These are phyloP conservation scores for Moesziomyces parantarcticus DNA, from an alignment of 1,284 basidiomycete genomes.

Conservation along the genomic window DNA sequence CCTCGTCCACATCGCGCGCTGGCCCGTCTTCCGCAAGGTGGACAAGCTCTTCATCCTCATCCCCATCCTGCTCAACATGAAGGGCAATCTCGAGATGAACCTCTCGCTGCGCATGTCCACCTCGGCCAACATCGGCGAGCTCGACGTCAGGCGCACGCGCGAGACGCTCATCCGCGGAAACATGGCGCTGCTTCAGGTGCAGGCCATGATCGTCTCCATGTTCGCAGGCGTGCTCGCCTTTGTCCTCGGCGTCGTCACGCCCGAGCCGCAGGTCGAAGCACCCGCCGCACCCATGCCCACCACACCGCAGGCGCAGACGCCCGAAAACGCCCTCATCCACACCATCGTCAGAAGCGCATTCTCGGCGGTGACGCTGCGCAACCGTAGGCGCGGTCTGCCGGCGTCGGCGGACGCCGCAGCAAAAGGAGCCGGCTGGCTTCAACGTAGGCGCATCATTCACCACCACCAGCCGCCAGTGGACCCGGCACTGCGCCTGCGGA, in stretches of 20 bases:
- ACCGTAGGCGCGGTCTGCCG: constrained; percentile 32
- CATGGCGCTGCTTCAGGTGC: constrained; percentile 87
- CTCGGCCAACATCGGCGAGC: constrained; percentile 80
- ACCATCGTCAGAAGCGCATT: constrained; percentile 32
- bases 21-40: constrained; percentile 84
- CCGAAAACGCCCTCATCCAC: constrained; percentile 34
- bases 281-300: constrained; percentile 15
- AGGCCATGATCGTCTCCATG: constrained; percentile 88
- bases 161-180: constrained; percentile 82
- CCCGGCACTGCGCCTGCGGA: constrained; percentile 60
- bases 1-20: constrained; percentile 83
- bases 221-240: constrained; percentile 85
- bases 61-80: constrained; percentile 92
- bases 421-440: constrained; percentile 8
- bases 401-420: background rate
- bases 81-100: constrained; percentile 97
- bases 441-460: constrained; percentile 61
- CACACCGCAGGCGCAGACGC: constrained; percentile 11
- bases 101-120: constrained; percentile 71
- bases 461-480: constrained; percentile 64
- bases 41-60: constrained; percentile 97
- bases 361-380: constrained; percentile 21
- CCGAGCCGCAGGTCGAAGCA: constrained; percentile 20
- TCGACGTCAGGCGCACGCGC: constrained; percentile 79
- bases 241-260: constrained; percentile 72